These are phyloP conservation scores for Sonneratia caseolaris DNA, from an alignment of 345 rosid genomes.

Conservation along the genomic window DNA sequence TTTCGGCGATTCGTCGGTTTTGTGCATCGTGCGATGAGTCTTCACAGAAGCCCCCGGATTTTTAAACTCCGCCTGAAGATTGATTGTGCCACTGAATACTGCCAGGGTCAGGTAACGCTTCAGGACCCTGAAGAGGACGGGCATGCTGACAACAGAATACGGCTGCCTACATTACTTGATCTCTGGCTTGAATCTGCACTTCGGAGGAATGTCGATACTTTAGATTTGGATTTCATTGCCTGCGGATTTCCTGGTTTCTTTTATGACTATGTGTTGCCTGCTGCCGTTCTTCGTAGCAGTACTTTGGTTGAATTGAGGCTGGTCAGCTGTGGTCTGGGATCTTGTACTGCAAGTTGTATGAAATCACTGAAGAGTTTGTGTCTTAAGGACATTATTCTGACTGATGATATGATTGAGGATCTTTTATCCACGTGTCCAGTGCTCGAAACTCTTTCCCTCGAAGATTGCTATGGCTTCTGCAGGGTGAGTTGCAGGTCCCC, in stretches of 20 bases:
- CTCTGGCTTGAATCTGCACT: slow-evolving; percentile 6
- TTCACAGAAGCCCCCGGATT: slow-evolving; percentile 6
- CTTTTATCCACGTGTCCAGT: slow-evolving; percentile 5
- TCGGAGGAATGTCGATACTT: slow-evolving; percentile 7
- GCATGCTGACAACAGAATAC: background rate
- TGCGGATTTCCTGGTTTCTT: background rate
- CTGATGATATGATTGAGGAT: background rate
- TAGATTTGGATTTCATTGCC: slow-evolving; percentile 12
- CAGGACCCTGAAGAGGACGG: background rate
- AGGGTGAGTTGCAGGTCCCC: slow-evolving; percentile 6
- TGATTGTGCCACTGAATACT: slow-evolving; percentile 6
- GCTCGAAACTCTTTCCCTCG: slow-evolving; percentile 12
- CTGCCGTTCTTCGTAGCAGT: slow-evolving; percentile 6
- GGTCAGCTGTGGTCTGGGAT: slow-evolving; percentile 6
- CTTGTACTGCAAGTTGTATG: background rate
- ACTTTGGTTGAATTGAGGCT: slow-evolving; percentile 11
- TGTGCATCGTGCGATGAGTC: slow-evolving; percentile 6
- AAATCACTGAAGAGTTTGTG: slow-evolving; percentile 9
- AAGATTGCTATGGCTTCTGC: slow-evolving; percentile 10
- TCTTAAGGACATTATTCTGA: slow-evolving; percentile 6
- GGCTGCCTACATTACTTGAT: background rate
- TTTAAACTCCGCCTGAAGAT: slow-evolving; percentile 11
- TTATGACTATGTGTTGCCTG: slow-evolving; percentile 7
- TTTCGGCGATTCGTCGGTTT: slow-evolving; percentile 4
- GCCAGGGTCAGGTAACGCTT: background rate